Base-by-base conservation (phyloP, 1,139 yeast species). In the Lodderomyces theae region DNA sequence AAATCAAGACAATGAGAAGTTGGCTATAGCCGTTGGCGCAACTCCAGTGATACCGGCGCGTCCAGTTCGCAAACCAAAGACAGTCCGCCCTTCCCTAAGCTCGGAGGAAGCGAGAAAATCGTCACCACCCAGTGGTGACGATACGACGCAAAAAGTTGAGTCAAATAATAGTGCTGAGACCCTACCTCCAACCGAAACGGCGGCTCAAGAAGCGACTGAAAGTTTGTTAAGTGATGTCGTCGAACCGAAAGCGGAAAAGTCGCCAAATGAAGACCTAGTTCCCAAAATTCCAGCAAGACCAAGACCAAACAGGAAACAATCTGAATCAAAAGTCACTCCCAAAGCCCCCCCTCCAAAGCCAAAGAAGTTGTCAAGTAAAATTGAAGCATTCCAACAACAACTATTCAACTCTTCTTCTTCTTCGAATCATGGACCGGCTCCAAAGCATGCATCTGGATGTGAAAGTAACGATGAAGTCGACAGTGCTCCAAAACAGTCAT, bases 341-440 rank as follows among this genome's bases (percentile, higher is more conserved):
- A 69, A 60, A 50, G 34, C 39, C 5, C 69, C 67, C 0, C 89
- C 89, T 3, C 82, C 80, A 23, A 80, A 79, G 28, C 90, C 90
- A 2, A 83, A 83, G 54, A 84, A 84, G 49, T 79, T 86, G 17
- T 82, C 90, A 0, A 80, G 88, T 0, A 82, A 74, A 49, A 85
- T 85, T 46, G 89, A 90, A 1, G 89, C 89, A 0, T 84, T 85
- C 56, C 94, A 84, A 54, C 84, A 82, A 53, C 51, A 48, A 37
- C 38, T 48, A n/a, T 48, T 32, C 25, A 40, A 43, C 17, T 41
- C 44, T 21, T 11, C 44, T 26, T 11, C 44, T 26, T 11, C 32
- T 11, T 28, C 31, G n/a, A 31, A 15, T 11, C 24, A 24, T 2
- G 16, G 5, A 22, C 13, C 3, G 15, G 9, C 21, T 12, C 13